Evolutionary conservation across 2,329 filamentous ascomycete genomes (phyloP).

Genomic region (Aureobasidium leucospermi): DNA sequence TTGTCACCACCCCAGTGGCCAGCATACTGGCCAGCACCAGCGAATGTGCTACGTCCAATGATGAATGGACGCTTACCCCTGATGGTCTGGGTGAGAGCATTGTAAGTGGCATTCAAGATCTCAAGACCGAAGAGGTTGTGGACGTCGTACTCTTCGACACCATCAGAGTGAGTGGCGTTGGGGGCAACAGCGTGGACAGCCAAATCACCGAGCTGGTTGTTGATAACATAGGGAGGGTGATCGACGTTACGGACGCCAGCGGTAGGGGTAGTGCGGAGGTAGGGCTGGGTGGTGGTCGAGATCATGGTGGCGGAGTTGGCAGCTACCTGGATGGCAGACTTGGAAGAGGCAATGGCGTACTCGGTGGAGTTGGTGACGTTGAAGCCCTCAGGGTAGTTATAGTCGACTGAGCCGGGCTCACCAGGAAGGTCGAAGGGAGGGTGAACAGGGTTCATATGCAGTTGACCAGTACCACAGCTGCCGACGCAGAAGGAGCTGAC

Average conservation of each 20-base stretch:
- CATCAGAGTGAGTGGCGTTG: conserved; percentile 70
- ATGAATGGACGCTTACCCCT: conserved; percentile 71
- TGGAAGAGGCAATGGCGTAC: conserved; percentile 49
- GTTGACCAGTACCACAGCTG: conserved; percentile 59
- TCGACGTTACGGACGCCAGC: conserved; percentile 60
- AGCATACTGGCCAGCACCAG: conserved; percentile 66
- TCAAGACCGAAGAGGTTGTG: conserved; percentile 74
- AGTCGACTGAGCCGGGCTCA: conserved; percentile 53
- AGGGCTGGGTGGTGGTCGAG: conserved; percentile 31
- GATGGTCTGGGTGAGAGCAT: conserved; percentile 57
- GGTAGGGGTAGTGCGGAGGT: conserved; percentile 54
- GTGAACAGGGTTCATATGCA: conserved; percentile 61
- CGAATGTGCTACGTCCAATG: conserved; percentile 74
- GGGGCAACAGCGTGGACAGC: conserved; percentile 66
- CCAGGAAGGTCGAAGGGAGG: conserved; percentile 59
- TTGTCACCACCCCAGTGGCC: conserved; percentile 74
- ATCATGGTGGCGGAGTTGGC: conserved; percentile 18
- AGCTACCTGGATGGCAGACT: conserved; percentile 38
- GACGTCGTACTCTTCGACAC: conserved; percentile 66
- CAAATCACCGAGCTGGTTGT: conserved; percentile 65
- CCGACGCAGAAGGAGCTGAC: conserved; percentile 61
- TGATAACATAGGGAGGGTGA: conserved; percentile 68
- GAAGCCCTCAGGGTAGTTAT: conserved; percentile 62
- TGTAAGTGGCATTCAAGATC: conserved; percentile 69
- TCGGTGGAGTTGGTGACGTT: conserved; percentile 62